Conservation (phyloP, 345 rosid species). For the Litchi chinensis region DNA sequence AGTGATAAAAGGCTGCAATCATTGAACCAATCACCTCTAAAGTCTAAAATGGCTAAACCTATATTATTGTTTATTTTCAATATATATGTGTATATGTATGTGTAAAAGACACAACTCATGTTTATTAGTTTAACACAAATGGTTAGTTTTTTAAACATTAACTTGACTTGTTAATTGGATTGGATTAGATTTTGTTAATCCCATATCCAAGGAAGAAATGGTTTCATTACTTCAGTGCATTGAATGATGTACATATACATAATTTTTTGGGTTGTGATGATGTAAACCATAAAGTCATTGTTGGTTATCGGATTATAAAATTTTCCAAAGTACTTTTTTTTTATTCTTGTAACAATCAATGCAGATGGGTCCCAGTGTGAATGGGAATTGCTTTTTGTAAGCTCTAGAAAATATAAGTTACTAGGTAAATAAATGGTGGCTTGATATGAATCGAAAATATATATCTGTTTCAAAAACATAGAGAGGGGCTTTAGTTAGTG, state of each 20-base stretch:
- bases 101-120: background rate
- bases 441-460: background rate
- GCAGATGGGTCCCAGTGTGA: slow-evolving; percentile 11
- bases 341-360: slow-evolving; percentile 21
- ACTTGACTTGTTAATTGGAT: background rate
- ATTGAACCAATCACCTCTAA: slow-evolving; percentile 14
- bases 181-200: background rate
- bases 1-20: slow-evolving; percentile 19
- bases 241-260: background rate
- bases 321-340: background rate
- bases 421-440: background rate
- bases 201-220: background rate
- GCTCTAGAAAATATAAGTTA: background rate
- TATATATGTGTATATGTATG: background rate
- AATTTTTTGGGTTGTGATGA: background rate
- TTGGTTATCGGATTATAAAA: background rate
- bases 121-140: background rate
- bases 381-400: slow-evolving; percentile 19
- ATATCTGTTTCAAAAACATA: slow-evolving; percentile 5
- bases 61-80: background rate
- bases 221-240: background rate
- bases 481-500: slow-evolving; percentile 19
- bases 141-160: background rate
- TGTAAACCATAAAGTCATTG: background rate
- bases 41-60: background rate